Evolutionary conservation across 305 asterid species (phyloP).

Genomic region (Fraxinus sp.): DNA sequence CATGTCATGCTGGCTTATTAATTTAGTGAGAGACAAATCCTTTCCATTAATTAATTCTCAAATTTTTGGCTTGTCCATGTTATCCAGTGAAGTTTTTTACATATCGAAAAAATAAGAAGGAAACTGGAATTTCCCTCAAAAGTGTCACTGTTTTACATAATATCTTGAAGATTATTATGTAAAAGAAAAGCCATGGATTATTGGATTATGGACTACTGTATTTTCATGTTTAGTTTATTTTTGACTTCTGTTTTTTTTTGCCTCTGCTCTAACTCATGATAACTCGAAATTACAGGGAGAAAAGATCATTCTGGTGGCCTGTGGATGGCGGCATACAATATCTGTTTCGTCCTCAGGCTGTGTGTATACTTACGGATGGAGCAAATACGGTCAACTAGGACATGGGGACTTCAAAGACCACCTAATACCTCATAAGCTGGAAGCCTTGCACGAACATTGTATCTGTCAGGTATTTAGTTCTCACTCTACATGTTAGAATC

Average conservation of each 20-base stretch:
- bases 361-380: conserved; percentile 92
- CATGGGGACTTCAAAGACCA: conserved; percentile 96
- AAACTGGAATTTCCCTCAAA: background rate
- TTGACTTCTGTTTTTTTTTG: background rate
- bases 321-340: conserved; percentile 98
- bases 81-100: background rate
- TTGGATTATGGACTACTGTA: background rate
- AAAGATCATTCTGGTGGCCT: conserved; percentile 79
- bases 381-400: conserved; percentile 97
- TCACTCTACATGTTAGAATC: background rate
- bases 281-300: conserved; percentile 52
- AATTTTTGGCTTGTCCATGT: background rate
- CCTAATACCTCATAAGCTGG: conserved; percentile 75
- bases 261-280: background rate
- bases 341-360: conserved; percentile 77
- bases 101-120: background rate
- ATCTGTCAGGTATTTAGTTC: conserved; percentile 64
- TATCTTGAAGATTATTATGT: background rate
- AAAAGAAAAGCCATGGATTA: background rate
- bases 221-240: background rate
- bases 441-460: conserved; percentile 49
- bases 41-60: background rate
- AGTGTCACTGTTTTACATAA: background rate
- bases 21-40: background rate
- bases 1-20: background rate